phyloP scores from a whole-genome alignment of 1,284 basidiomycete species.

The Fistulinella staudtii region DNA sequence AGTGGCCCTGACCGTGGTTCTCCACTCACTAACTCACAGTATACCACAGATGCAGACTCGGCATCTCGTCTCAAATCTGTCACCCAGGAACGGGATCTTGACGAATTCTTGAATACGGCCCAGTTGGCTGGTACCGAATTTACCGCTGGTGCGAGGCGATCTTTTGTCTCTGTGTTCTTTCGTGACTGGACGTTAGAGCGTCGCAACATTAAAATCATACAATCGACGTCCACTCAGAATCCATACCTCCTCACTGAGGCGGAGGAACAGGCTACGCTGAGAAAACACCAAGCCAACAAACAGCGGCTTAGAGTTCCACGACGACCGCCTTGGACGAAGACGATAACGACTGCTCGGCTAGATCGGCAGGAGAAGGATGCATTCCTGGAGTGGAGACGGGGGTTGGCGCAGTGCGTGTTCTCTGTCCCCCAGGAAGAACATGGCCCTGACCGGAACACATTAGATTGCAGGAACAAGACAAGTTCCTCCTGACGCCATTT shows the following conservation, averaged over 20 bases:
- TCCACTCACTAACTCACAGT: conserved; percentile 43
- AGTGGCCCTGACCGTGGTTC: neutral
- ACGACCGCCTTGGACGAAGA: conserved; percentile 81
- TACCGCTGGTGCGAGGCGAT: conserved; percentile 74
- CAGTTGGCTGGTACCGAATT: conserved; percentile 95
- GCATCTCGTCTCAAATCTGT: conserved; percentile 81
- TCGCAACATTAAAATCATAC: conserved; percentile 89
- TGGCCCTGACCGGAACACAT: neutral
- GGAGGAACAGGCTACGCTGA: conserved; percentile 75
- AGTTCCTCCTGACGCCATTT: conserved; percentile 87
- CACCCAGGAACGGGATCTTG: conserved; percentile 94
- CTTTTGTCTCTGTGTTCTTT: neutral
- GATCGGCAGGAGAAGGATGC: conserved; percentile 85
- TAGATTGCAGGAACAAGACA: conserved; percentile 76
- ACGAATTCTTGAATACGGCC: conserved; percentile 95
- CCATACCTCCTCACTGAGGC: conserved; percentile 84
- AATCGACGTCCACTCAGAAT: conserved; percentile 68
- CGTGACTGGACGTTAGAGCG: conserved; percentile 56
- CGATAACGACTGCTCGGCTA: conserved; percentile 71
- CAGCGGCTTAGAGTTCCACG: conserved; percentile 78
- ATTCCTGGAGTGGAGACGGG: conserved; percentile 89
- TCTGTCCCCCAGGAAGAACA: neutral
- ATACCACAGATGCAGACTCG: conserved; percentile 71
- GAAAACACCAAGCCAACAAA: conserved; percentile 73
- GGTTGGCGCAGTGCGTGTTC: conserved; percentile 74